Conservation (phyloP, 2,329 filamentous ascomycete genomes). For the Alternaria sp. region DNA sequence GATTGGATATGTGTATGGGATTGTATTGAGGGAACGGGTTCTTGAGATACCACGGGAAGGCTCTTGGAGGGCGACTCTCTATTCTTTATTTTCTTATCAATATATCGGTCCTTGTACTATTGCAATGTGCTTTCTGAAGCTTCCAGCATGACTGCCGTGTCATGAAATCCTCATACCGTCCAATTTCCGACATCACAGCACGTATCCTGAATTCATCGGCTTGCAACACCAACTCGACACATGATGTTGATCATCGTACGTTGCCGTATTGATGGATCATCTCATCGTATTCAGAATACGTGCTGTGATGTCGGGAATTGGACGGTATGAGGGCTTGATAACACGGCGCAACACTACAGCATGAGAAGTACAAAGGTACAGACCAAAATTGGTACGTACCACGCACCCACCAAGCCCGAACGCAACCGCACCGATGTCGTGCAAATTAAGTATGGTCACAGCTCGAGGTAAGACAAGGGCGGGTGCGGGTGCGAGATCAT, state of each 20-base stretch:
- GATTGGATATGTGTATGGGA: neutral
- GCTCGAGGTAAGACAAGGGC: constrained; percentile 9
- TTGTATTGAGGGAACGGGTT: neutral
- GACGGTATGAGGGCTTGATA: neutral
- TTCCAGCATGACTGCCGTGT: neutral
- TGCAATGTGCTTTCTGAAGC: neutral
- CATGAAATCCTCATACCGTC: neutral
- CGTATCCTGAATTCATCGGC: neutral
- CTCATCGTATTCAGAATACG: neutral
- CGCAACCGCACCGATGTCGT: constrained; percentile 8
- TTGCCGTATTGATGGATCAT: no score
- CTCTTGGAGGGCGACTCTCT: neutral
- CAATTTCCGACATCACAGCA: neutral
- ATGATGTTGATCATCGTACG: neutral
- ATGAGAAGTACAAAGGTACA: neutral
- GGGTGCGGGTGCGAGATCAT: neutral
- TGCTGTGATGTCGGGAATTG: neutral
- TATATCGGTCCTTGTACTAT: neutral
- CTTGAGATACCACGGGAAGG: neutral
- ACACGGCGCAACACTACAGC: neutral
- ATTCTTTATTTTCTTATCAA: neutral
- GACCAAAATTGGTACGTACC: neutral
- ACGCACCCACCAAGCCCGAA: neutral
- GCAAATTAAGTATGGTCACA: constrained; percentile 21
- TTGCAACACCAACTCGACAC: neutral